Evolutionary conservation across 2,329 filamentous ascomycete species (phyloP).

Genomic region (Alternaria viburni): DNA sequence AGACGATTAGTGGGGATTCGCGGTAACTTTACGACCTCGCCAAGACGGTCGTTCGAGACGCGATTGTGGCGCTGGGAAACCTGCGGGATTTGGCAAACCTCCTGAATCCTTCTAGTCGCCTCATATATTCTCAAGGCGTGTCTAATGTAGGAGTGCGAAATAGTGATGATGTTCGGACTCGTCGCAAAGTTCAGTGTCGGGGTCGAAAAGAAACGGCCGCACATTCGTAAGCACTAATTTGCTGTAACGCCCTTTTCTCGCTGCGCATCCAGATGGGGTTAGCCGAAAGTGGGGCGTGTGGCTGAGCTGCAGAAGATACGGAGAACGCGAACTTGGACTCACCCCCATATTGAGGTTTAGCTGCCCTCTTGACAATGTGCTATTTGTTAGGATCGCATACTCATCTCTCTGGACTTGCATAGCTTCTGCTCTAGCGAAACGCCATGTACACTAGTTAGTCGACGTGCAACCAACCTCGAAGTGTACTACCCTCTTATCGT

Average conservation of each 20-base stretch:
- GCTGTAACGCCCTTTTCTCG: slow-evolving; percentile 19
- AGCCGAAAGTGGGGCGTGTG: slow-evolving; percentile 8
- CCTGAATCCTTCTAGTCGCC: background rate
- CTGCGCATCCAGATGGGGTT: background rate
- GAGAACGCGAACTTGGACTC: background rate
- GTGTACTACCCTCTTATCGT: background rate
- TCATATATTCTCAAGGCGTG: background rate
- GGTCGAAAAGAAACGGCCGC: slow-evolving; percentile 2
- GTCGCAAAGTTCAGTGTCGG: background rate
- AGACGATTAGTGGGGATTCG: slow-evolving; percentile 17
- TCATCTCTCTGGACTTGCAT: background rate
- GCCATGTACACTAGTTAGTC: background rate
- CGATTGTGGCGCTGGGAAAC: background rate
- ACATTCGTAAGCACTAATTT: slow-evolving; percentile 17
- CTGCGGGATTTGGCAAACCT: background rate
- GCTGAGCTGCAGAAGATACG: slow-evolving; percentile 9
- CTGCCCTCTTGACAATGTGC: background rate
- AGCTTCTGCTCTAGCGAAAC: background rate
- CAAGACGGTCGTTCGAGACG: slow-evolving; percentile 6
- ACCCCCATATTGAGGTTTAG: background rate
- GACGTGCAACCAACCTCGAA: background rate
- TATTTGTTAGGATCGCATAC: background rate
- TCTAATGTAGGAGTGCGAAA: background rate
- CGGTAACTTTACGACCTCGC: slow-evolving; percentile 10
- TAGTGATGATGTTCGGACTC: background rate